Conservation (phyloP, 345 rosid species). For the Heritiera fomes region DNA sequence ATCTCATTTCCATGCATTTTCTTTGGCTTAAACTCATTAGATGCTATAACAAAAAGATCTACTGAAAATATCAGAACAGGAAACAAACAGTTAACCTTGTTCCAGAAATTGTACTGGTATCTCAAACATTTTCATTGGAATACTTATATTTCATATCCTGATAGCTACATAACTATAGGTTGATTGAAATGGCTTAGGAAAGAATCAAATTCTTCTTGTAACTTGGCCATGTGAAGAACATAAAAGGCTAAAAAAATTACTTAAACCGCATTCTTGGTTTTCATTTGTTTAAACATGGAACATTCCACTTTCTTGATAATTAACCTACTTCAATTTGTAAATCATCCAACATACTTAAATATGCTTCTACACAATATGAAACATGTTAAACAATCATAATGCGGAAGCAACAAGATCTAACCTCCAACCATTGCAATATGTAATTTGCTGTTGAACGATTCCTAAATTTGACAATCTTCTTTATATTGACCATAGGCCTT, state of each 20-base stretch:
- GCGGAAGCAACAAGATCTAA: too few species aligned
- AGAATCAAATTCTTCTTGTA: conserved; percentile 19
- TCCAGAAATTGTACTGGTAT: background rate
- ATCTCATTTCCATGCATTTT: background rate
- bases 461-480: too few species aligned
- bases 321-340: too few species aligned
- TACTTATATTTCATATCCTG: background rate
- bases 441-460: too few species aligned
- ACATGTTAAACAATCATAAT: too few species aligned
- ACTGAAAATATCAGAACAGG: background rate
- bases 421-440: too few species aligned
- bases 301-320: background rate
- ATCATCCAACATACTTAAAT: too few species aligned
- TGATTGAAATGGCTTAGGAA: background rate
- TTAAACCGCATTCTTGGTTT: background rate
- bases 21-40: background rate
- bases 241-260: background rate
- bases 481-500: too few species aligned
- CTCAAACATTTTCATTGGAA: conserved; percentile 11
- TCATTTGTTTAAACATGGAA: background rate
- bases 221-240: conserved; percentile 19
- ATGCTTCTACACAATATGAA: too few species aligned
- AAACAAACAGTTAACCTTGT: conserved; percentile 1
- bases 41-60: background rate
- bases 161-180: conserved; percentile 1